These are phyloP conservation scores for Parietichytrium sp. DNA, from an alignment of 108 stramenopile genomes.

Conservation along the genomic window DNA sequence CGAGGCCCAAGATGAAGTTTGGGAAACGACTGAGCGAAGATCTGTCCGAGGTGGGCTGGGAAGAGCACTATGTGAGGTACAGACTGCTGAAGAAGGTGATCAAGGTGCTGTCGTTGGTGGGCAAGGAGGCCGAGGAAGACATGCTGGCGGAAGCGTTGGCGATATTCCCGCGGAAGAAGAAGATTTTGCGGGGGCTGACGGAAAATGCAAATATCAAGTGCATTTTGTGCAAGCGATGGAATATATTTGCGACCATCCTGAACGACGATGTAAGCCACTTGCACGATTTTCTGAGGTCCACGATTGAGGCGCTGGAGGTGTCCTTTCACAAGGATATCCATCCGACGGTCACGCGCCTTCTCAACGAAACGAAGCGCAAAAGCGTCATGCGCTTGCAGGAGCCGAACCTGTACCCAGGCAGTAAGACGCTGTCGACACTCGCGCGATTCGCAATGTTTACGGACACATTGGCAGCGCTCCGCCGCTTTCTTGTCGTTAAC, in stretches of 20 bases:
- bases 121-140: not conserved
- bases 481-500: constrained; percentile 22
- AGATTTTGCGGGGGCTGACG: not conserved
- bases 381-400: no score
- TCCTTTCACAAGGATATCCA: constrained; percentile 33
- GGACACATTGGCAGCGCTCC: not conserved
- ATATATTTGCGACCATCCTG: constrained; percentile 1
- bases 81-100: constrained; percentile 31
- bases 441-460: constrained; percentile 4
- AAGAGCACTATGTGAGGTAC: constrained; percentile 34
- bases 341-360: not conserved
- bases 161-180: constrained; percentile 27
- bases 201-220: not conserved
- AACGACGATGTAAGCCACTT: constrained; percentile 15
- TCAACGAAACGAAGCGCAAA: not conserved
- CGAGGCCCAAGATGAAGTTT: not conserved
- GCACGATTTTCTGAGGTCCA: constrained; percentile 35
- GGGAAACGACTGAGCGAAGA: not conserved
- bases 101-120: constrained; percentile 34
- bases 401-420: not conserved
- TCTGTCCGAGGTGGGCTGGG: not conserved
- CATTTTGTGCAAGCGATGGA: constrained; percentile 31
- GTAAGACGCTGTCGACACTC: not conserved
- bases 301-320: not conserved
- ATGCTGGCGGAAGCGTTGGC: not conserved